Evolutionary conservation across 2,329 filamentous ascomycete genomes (phyloP).

Genomic region (Nigrospora oryzae): DNA sequence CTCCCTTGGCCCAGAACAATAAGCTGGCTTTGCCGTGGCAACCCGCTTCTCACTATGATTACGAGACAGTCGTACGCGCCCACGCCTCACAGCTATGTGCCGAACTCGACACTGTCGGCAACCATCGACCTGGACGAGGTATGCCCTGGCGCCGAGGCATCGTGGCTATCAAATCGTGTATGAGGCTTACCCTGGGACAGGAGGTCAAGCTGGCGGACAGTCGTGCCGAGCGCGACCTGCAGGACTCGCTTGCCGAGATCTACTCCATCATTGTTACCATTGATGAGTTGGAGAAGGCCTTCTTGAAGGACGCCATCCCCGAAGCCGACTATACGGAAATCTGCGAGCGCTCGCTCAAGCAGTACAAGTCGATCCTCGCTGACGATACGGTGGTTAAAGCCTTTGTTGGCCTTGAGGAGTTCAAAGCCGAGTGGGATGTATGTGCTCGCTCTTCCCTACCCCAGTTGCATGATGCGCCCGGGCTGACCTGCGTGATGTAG

Average conservation of each 20-base stretch:
- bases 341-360: constrained; percentile 85
- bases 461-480: constrained; percentile 1
- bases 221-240: constrained; percentile 80
- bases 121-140: constrained; percentile 93
- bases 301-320: constrained; percentile 87
- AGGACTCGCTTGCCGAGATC: constrained; percentile 92
- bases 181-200: constrained; percentile 31
- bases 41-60: constrained; percentile 32
- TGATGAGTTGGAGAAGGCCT: constrained; percentile 92
- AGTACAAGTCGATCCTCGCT: constrained; percentile 90
- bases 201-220: constrained; percentile 89
- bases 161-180: constrained; percentile 1
- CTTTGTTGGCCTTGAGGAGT: constrained; percentile 82
- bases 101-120: constrained; percentile 72
- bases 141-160: constrained; percentile 13
- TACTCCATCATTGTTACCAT: constrained; percentile 96
- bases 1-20: no score
- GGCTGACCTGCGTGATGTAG: constrained; percentile 32
- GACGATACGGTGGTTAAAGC: constrained; percentile 85
- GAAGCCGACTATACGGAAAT: constrained; percentile 94
- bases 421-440: constrained; percentile 89
- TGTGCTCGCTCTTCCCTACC: constrained; percentile 22
- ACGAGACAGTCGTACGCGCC: constrained; percentile 72
- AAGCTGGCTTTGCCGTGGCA: no score
- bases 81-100: constrained; percentile 85